Base-by-base conservation (phyloP, 805 yeast genomes). In the Yarrowia porcina region DNA sequence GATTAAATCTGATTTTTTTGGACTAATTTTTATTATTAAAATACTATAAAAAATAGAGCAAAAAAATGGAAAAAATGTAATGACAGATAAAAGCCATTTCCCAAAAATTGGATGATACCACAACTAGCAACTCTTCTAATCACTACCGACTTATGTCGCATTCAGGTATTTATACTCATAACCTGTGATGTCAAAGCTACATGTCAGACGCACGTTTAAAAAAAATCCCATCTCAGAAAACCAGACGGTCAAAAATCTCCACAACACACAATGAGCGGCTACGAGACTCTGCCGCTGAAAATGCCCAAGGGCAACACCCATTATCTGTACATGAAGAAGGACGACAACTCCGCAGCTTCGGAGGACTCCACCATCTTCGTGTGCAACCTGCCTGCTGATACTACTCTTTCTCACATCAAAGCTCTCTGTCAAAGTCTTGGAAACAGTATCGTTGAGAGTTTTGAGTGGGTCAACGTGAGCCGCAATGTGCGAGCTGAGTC, bases 301-400 rank as follows among this genome's bases (percentile, higher is more conserved):
- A 36, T 60, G 65, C 60, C 63, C 56, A 27, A 49, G 38, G 71
- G 70, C 11, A 67, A 75, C 1, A 70, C 72, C 23, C 96, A 89
- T 71, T 86, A 82, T 69, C 74, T 87, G 67, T 88, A 79, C 69
- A 74, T 82, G 68, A 88, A 87, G 73, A 88, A 85, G 69, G 77
- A 76, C 33, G 73, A 76, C 2, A 80, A 80, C 33, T 73, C 79
- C 20, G 74, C 71, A 18, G 61, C 61, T 11, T 39, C 47, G 5
- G 61, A 56, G 21, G 80, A 81, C 59, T 77, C 88, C 59, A 80
- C 88, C 28, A 73, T 92, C n/a, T 92, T 92, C 74, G 72, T 87
- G 6, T 83, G 88, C 64, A 91, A 92, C 71, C 75, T 90, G 41
- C 97, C 97, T 1, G 75, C 86, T 21, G 80, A 81, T 64, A 79